Evolutionary conservation across 108 stramenopile genomes (phyloP).

Genomic region (Mediolabrus comicus): DNA sequence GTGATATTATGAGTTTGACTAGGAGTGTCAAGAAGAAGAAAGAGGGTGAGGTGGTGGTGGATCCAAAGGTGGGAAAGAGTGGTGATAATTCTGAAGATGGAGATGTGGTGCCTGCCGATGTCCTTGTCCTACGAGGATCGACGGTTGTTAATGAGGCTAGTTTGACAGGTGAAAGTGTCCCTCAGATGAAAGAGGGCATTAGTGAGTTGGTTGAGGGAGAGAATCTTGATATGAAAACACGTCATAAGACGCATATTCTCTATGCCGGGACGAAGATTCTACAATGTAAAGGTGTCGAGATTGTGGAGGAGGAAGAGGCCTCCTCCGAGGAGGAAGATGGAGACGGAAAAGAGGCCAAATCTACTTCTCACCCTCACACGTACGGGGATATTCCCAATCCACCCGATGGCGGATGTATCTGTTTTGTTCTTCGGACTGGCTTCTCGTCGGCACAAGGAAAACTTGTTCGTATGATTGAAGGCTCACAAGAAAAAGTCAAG

Average conservation of each 20-base stretch:
- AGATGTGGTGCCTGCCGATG: constrained; percentile 94
- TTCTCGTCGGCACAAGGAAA: constrained; percentile 97
- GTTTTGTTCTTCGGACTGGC: constrained; percentile 94
- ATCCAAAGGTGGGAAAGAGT: constrained; percentile 8
- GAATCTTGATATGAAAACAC: constrained; percentile 68
- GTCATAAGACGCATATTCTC: constrained; percentile 90
- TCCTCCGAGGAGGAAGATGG: constrained; percentile 38
- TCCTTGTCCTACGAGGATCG: constrained; percentile 82
- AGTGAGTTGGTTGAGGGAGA: constrained; percentile 63
- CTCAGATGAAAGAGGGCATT: constrained; percentile 97
- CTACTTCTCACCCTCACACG: constrained; percentile 4
- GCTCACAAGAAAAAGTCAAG: constrained; percentile 94
- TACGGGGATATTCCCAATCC: constrained; percentile 63
- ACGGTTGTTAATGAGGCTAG: constrained; percentile 96
- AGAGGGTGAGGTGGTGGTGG: constrained; percentile 33
- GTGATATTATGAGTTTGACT: constrained; percentile 91
- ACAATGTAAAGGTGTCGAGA: constrained; percentile 75
- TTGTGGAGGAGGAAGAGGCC: constrained; percentile 46
- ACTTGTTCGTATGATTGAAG: constrained; percentile 98
- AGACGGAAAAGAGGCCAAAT: background rate
- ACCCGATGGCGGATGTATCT: constrained; percentile 90
- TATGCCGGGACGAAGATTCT: constrained; percentile 97
- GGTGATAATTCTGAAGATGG: constrained; percentile 54
- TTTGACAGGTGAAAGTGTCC: constrained; percentile 93
- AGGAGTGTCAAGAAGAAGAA: constrained; percentile 53